These are phyloP conservation scores for Chrysoporthe deuterocubensis DNA, from an alignment of 2,329 filamentous ascomycete species.

Conservation along the genomic window DNA sequence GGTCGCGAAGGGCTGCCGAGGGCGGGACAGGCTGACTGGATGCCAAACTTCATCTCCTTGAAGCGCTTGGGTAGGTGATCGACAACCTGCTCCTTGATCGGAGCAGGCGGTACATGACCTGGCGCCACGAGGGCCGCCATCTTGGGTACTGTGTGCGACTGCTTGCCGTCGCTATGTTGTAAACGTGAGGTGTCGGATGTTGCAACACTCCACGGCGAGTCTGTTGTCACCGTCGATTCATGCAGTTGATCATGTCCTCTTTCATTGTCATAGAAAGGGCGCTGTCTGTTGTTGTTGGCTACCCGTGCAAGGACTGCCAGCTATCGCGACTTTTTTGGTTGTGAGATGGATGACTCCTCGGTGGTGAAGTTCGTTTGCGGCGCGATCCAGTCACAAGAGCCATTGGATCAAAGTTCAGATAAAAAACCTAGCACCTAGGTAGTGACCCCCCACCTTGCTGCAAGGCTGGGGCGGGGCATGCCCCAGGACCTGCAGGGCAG, in stretches of 20 bases:
- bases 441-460: constrained; percentile 3
- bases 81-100: constrained; percentile 83
- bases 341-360: not conserved
- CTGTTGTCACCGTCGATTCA: constrained; percentile 17
- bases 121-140: constrained; percentile 34
- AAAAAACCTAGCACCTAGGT: constrained; percentile 8
- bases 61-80: constrained; percentile 90
- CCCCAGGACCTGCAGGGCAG: constrained; percentile 2
- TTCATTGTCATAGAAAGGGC: constrained; percentile 21
- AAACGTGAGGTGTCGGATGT: not conserved
- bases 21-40: constrained; percentile 64
- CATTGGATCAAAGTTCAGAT: not conserved
- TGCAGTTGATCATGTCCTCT: not conserved
- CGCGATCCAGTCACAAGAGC: not conserved
- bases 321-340: not conserved
- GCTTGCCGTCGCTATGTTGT: not conserved
- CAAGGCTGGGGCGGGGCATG: constrained; percentile 13
- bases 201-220: not conserved
- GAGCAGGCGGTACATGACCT: constrained; percentile 31
- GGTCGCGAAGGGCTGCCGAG: not conserved
- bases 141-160: not conserved
- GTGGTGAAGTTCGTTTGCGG: not conserved
- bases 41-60: constrained; percentile 90
- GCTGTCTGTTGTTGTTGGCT: constrained; percentile 3
- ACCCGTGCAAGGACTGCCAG: not conserved